Percentiles rank a stretch among this genome's conserved stretches.
These are phyloP conservation scores for Plantago ovata DNA, from an alignment of 257 asterid genomes.

Conservation along the genomic window DNA sequence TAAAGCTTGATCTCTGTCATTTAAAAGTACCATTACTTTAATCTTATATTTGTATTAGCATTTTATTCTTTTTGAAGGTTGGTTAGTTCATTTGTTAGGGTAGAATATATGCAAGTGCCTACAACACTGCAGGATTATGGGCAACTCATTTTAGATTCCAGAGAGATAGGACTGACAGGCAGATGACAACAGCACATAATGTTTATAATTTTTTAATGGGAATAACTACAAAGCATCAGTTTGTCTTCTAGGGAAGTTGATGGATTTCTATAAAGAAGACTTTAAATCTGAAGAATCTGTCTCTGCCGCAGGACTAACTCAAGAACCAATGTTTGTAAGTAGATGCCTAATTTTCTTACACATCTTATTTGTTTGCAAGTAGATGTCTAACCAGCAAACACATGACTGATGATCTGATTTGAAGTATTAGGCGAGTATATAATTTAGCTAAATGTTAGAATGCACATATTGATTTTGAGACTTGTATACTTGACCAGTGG, in stretches of 20 bases:
- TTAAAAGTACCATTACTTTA: background rate
- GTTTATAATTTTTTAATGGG: background rate
- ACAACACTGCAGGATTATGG: constrained; percentile 1
- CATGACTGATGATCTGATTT: too few relatives aligned
- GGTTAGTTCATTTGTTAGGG: background rate
- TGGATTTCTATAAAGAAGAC: background rate
- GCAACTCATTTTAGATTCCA: constrained; percentile 9
- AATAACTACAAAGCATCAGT: background rate
- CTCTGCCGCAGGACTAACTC: background rate
- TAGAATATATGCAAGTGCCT: constrained; percentile 6
- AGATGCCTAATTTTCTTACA: too few relatives aligned
- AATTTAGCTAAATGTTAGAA: too few relatives aligned
- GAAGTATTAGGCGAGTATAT: too few relatives aligned
- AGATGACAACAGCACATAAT: background rate
- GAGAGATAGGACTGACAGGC: constrained; percentile 1
- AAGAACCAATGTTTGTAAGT: background rate
- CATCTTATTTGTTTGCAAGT: too few relatives aligned
- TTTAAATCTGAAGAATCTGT: background rate
- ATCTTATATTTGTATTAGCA: background rate
- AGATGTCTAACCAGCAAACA: too few relatives aligned
- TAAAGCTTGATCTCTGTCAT: background rate
- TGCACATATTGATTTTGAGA: too few relatives aligned
- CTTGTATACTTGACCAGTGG: too few relatives aligned
- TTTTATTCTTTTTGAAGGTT: background rate
- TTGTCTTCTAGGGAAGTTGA: background rate